A percentile compares a stretch with the other conserved stretches of the same genome.
phyloP scores from a whole-genome alignment of 2,329 filamentous ascomycete species.

The Lachnellula suecica region DNA sequence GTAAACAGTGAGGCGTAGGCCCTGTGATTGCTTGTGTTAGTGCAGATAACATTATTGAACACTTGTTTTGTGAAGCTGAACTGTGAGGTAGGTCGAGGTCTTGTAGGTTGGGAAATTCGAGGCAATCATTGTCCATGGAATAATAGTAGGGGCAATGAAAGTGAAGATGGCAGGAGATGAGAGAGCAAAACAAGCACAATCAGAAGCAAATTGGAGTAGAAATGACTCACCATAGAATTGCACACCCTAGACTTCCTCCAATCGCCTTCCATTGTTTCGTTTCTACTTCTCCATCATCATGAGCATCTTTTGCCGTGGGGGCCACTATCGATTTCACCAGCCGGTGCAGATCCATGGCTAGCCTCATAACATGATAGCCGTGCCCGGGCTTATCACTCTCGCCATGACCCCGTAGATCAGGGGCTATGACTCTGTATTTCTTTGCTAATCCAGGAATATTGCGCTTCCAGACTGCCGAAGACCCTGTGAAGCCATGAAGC shows the following conservation, averaged over 20 bases:
- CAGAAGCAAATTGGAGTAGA: neutral
- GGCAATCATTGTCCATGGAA: neutral
- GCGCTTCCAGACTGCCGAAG: constrained; percentile 28
- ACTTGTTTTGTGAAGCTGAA: too few relatives aligned
- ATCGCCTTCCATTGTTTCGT: constrained; percentile 22
- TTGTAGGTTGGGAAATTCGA: neutral
- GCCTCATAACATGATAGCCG: constrained; percentile 31
- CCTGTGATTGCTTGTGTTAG: constrained; percentile 17
- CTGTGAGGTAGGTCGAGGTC: neutral
- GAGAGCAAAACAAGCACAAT: too few relatives aligned
- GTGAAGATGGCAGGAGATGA: too few relatives aligned
- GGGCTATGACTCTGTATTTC: constrained; percentile 27
- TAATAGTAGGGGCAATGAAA: neutral
- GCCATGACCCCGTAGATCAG: constrained; percentile 33
- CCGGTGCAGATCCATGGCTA: constrained; percentile 31
- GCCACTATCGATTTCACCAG: constrained; percentile 13
- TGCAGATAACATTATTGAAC: too few relatives aligned
- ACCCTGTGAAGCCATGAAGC: constrained; percentile 36
- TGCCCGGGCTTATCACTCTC: constrained; percentile 26
- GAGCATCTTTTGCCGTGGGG: neutral
- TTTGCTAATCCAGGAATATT: constrained; percentile 26
- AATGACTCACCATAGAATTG: constrained; percentile 30
- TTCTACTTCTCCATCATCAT: neutral
- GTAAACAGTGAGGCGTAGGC: constrained; percentile 32
- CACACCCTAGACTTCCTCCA: constrained; percentile 31